These are phyloP conservation scores for Dianthus caryophyllus DNA, from an alignment of 148 eudicot genomes.

Conservation along the genomic window DNA sequence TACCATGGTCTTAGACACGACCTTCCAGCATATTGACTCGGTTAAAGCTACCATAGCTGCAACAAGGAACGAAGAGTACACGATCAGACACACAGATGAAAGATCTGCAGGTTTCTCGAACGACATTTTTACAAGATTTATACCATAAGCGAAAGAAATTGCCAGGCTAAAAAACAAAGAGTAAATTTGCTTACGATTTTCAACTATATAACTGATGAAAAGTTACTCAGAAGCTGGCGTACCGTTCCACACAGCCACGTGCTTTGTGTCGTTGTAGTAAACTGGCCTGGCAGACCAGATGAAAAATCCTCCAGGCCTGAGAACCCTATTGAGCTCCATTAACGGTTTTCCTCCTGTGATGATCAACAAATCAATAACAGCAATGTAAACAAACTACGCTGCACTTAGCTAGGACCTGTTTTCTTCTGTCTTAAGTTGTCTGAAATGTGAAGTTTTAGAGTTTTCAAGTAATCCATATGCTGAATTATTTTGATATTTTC, in stretches of 20 bases:
- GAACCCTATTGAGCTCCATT: conserved; percentile 83
- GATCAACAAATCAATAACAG: neutral
- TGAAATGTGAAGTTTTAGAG: too few species aligned
- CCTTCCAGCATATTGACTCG: conserved; percentile 36
- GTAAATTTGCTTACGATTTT: too few species aligned
- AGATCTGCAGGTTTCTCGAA: neutral
- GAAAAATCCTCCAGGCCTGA: conserved; percentile 89
- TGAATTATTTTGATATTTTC: too few species aligned
- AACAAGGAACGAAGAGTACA: conserved; percentile 10
- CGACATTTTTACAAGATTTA: neutral
- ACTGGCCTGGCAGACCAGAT: conserved; percentile 99
- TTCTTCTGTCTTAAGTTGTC: too few species aligned
- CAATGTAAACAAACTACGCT: neutral
- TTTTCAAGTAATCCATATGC: too few species aligned
- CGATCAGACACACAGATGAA: neutral
- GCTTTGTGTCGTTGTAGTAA: conserved; percentile 55
- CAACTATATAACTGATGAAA: neutral
- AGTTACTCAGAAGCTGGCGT: conserved; percentile 18
- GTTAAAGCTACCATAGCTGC: conserved; percentile 37
- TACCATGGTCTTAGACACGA: conserved; percentile 30
- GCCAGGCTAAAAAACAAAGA: too few species aligned
- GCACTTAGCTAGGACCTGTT: neutral
- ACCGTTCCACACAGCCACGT: conserved; percentile 69
- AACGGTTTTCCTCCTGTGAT: conserved; percentile 81
- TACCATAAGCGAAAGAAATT: too few species aligned